Evolutionary conservation across 2,329 filamentous ascomycete species (phyloP).

Genomic region (Penicillium fuscoglaucum): DNA sequence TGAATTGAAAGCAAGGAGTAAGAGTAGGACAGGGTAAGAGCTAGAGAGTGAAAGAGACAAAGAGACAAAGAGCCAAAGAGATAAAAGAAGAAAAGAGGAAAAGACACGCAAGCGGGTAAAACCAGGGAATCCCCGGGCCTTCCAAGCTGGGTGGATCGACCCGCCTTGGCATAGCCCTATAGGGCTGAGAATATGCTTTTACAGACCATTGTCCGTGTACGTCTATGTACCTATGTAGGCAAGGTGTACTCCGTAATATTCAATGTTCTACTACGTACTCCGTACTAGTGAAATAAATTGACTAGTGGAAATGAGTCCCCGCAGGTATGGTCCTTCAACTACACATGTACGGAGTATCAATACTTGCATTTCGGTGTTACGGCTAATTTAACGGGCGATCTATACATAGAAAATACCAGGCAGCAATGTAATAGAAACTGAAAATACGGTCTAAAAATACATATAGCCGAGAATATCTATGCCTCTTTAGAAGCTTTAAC

Average conservation of each 20-base stretch:
- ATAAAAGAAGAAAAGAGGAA: neutral
- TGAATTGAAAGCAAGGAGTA: neutral
- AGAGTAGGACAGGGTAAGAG: neutral
- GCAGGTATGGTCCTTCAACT: neutral
- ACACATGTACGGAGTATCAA: no score
- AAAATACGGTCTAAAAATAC: constrained; percentile 3
- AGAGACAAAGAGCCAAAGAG: neutral
- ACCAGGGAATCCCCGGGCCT: neutral
- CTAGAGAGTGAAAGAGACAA: neutral
- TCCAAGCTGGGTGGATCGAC: neutral
- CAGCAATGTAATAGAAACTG: neutral
- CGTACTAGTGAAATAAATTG: neutral
- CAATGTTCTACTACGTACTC: no score
- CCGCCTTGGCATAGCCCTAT: constrained; percentile 24
- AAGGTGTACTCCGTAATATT: neutral
- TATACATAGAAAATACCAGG: neutral
- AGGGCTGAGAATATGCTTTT: constrained; percentile 25
- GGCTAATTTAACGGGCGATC: neutral
- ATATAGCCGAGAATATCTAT: constrained; percentile 5
- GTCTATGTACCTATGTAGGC: no score
- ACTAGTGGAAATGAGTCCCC: neutral
- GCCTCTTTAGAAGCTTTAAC: constrained; percentile 16
- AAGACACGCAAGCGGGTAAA: constrained; percentile 6
- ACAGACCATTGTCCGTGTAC: neutral
- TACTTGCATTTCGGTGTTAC: neutral